Base-by-base conservation (phyloP, 139 green algal genomes). In the Chlorella sp. region DNA sequence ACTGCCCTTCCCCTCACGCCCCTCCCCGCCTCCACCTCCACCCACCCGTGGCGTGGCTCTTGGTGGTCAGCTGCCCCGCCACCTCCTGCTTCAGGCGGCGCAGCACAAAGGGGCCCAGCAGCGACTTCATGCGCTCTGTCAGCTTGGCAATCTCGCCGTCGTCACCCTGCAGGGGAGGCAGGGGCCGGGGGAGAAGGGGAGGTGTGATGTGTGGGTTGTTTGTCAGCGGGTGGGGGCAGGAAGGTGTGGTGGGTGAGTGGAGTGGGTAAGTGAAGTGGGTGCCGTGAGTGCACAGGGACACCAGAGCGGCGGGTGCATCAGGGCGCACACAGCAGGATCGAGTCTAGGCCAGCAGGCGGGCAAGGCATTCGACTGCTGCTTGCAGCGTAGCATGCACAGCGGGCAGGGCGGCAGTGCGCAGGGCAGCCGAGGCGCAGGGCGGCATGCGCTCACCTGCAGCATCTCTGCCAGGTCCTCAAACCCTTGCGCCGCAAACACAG, bases 21-120 rank as follows among this genome's bases (percentile, higher is more conserved):
- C 64, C 64, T 5, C 48, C 48, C 42, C 26, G 2, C 42, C 81
- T 28, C n/a, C 36, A 21, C 61, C 36, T 18, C 39, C 57, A 28
- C 81, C 34, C 66, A 88, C 84, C 84, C 5, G 84, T 88, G 37
- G 48, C 71, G 75, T 89, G 85, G 37, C 66, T 69, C 71, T 89
- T 89, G 4, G n/a, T 34, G 15, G 85, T 89, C 71, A 89, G 85
- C 85, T 89, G 85, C 21, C 89, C 93, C 37, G 96, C 95, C 48
- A 99, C 97, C 92, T 99, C 96, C 16, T 86, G 92, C 93, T 99
- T 99, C 7, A 99, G 89, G 30, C 97, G 93, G 36, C 97, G 93
- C 91, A 99, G 95, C 88, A 99, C 95, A 91, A 99, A 99, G 73
- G 97, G 97, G 37, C 91, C 94, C 91, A 99, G 93, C 88, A 99